phyloP scores from a whole-genome alignment of 164 flowering plant genomes.

The Stephania yunnanensis region DNA sequence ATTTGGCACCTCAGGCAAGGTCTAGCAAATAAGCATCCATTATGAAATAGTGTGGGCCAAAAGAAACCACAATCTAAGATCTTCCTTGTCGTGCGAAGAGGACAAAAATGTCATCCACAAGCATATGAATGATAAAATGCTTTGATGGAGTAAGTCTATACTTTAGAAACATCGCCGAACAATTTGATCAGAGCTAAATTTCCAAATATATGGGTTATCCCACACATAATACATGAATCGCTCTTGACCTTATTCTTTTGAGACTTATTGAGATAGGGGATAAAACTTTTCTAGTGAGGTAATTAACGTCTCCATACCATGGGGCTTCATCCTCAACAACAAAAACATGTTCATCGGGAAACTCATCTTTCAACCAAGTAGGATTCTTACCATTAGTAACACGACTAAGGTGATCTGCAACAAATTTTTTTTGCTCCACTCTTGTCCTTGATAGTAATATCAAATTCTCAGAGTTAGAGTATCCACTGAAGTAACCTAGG shows the following conservation, averaged over 20 bases:
- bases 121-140: not conserved
- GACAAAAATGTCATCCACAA: not conserved
- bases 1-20: slow-evolving; percentile 1
- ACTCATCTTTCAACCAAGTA: not conserved
- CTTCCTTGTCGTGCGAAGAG: not conserved
- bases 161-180: too few relatives aligned
- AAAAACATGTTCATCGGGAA: slow-evolving; percentile 15
- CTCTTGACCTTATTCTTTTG: not conserved
- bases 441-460: slow-evolving; percentile 6
- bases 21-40: not conserved
- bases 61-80: not conserved
- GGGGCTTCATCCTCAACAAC: too few relatives aligned
- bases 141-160: too few relatives aligned
- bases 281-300: too few relatives aligned
- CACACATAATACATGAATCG: not conserved
- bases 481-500: slow-evolving; percentile 11
- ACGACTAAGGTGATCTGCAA: not conserved
- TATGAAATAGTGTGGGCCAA: not conserved
- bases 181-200: too few relatives aligned
- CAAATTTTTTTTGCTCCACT: not conserved
- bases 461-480: slow-evolving; percentile 10
- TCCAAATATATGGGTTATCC: too few relatives aligned
- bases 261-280: not conserved
- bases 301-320: too few relatives aligned
- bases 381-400: too few relatives aligned